Evolutionary conservation across 164 flowering plant genomes (phyloP).

Genomic region (Nymphaea colorata): DNA sequence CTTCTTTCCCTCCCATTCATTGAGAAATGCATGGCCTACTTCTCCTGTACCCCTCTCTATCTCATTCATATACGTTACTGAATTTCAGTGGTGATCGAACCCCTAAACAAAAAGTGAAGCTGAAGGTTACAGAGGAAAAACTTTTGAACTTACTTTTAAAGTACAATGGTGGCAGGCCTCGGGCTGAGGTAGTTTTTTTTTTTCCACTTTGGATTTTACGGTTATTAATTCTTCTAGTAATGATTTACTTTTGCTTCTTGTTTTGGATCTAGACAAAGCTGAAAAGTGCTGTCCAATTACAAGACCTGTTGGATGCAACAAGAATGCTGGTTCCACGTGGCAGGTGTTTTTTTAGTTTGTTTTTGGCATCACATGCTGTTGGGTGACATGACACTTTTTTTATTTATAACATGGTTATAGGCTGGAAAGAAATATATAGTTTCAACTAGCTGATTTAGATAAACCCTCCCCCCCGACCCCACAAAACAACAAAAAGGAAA

Average conservation of each 20-base stretch:
- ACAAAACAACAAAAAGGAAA: no score
- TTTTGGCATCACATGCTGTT: no score
- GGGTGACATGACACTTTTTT: no score
- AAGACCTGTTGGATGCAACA: conserved; percentile 98
- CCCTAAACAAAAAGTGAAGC: conserved; percentile 95
- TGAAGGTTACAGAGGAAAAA: conserved; percentile 95
- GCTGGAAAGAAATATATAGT: no score
- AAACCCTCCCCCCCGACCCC: no score
- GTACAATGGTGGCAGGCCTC: conserved; percentile 90
- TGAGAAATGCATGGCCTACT: not conserved
- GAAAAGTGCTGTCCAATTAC: conserved; percentile 97
- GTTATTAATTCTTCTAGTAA: not conserved
- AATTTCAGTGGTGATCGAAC: conserved; percentile 92
- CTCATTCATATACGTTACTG: not conserved
- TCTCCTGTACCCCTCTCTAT: not conserved
- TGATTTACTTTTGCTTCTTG: not conserved
- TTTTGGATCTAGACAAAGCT: conserved; percentile 72
- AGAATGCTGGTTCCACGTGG: conserved; percentile 86
- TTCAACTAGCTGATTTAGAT: no score
- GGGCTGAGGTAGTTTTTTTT: conserved; percentile 54
- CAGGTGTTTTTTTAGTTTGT: conserved; percentile 28
- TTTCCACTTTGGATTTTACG: not conserved
- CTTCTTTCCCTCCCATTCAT: not conserved
- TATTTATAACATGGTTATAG: no score
- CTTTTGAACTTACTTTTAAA: conserved; percentile 87